These are phyloP conservation scores for Ligustrum vulgare DNA, from an alignment of 257 asterid genomes.

Conservation along the genomic window DNA sequence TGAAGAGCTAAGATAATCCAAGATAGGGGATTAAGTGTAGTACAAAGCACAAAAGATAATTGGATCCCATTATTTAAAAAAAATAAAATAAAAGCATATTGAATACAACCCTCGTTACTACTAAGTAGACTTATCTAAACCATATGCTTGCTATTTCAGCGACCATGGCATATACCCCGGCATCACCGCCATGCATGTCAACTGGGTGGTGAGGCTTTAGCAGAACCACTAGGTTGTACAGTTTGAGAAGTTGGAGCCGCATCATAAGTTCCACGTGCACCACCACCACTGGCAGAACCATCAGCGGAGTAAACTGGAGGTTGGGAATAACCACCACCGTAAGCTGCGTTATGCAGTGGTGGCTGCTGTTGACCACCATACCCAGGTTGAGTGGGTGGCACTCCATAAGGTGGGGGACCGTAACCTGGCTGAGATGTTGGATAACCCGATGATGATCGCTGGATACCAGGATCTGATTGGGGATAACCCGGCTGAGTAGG, in stretches of 20 bases:
- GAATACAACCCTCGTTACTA: not conserved
- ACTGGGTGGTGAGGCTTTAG: constrained; percentile 59
- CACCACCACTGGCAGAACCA: constrained; percentile 35
- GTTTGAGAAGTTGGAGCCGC: constrained; percentile 48
- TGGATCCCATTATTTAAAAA: not conserved
- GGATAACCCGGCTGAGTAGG: constrained; percentile 34
- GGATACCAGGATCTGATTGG: constrained; percentile 37
- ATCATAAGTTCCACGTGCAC: constrained; percentile 38
- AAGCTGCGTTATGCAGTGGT: constrained; percentile 32
- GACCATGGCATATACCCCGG: not conserved
- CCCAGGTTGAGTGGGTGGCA: constrained; percentile 20
- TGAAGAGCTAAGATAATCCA: not conserved
- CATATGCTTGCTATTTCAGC: not conserved
- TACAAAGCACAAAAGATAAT: not conserved
- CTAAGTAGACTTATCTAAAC: not conserved
- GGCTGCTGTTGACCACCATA: constrained; percentile 25
- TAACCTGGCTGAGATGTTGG: constrained; percentile 49
- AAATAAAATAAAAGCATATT: not conserved
- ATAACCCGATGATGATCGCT: constrained; percentile 41
- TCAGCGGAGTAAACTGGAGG: constrained; percentile 57
- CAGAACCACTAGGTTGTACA: constrained; percentile 44
- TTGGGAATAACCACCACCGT: constrained; percentile 58
- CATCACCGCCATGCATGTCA: constrained; percentile 14
- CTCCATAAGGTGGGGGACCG: constrained; percentile 42
- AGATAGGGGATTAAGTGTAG: not conserved